A percentile compares a stretch with the other conserved stretches of the same genome.
phyloP scores from a whole-genome alignment of 2,329 filamentous ascomycete species.

The Cladosporium sp. region DNA sequence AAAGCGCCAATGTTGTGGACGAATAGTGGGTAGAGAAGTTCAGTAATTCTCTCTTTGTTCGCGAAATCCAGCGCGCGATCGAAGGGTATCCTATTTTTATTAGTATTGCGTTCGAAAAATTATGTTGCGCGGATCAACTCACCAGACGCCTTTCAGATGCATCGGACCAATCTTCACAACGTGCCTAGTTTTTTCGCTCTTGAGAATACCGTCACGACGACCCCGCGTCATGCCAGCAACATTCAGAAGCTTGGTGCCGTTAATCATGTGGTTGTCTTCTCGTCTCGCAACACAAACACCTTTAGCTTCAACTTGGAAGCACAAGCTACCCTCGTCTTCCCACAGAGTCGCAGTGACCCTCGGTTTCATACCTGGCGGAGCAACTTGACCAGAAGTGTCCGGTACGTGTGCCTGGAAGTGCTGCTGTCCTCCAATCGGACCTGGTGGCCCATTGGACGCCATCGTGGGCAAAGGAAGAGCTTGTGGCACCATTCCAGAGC shows the following conservation, averaged over 20 bases:
- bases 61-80: constrained; percentile 97
- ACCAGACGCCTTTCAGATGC: constrained; percentile 98
- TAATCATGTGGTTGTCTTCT: constrained; percentile 99
- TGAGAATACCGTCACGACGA: constrained; percentile 89
- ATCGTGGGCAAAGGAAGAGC: constrained; percentile 56
- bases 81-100: constrained; percentile 77
- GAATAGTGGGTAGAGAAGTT: constrained; percentile 89
- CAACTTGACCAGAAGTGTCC: constrained; percentile 87
- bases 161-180: constrained; percentile 99
- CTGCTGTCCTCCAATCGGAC: constrained; percentile 19
- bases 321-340: constrained; percentile 97
- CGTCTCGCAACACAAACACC: constrained; percentile 92
- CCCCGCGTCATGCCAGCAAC: constrained; percentile 98
- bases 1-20: constrained; percentile 95
- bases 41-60: constrained; percentile 99
- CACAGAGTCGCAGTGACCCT: constrained; percentile 93
- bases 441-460: constrained; percentile 21
- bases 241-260: constrained; percentile 93
- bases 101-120: constrained; percentile 6
- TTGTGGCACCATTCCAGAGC: constrained; percentile 61
- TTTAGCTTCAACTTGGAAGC: constrained; percentile 95
- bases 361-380: constrained; percentile 92
- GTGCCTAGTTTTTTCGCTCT: constrained; percentile 94
- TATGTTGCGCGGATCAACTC: constrained; percentile 36
- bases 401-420: constrained; percentile 39